A percentile compares a stretch with the other conserved stretches of the same genome.
Evolutionary conservation across 129 eudicot species (phyloP).

Genomic region (Flaveria trinervia): DNA sequence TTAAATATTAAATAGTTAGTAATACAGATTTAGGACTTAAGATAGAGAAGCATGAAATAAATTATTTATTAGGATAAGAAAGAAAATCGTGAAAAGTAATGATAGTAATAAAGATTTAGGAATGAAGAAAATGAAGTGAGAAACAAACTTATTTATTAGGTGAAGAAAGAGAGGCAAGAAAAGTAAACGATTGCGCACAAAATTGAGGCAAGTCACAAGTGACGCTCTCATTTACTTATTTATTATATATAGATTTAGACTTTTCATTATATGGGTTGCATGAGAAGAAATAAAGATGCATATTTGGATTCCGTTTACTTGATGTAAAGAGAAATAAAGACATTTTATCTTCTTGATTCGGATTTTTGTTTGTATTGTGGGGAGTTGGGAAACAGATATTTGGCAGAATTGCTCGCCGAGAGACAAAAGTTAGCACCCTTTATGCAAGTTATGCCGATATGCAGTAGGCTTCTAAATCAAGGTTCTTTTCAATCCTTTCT

Average conservation of each 20-base stretch:
- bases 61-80: no score
- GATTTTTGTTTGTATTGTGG: conserved; percentile 18
- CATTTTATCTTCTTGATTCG: conserved; percentile 5
- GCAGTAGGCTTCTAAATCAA: conserved; percentile 77
- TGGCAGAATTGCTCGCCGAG: conserved; percentile 70
- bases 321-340: background rate
- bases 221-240: no score
- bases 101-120: no score
- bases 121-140: no score
- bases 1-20: no score
- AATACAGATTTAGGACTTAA: no score
- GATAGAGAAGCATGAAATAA: no score
- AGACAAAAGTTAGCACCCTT: conserved; percentile 75
- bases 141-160: no score
- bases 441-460: conserved; percentile 69
- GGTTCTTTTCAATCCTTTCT: conserved; percentile 38
- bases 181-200: no score
- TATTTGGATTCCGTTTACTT: conserved; percentile 7
- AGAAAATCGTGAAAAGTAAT: no score
- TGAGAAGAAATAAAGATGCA: conserved; percentile 14
- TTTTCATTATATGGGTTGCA: conserved; percentile 17
- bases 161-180: no score
- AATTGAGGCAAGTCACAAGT: no score
- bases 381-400: conserved; percentile 48
- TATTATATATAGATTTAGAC: background rate